Evolutionary conservation across 495 filamentous ascomycete genomes (phyloP).

Genomic region (Penicillium lagena): DNA sequence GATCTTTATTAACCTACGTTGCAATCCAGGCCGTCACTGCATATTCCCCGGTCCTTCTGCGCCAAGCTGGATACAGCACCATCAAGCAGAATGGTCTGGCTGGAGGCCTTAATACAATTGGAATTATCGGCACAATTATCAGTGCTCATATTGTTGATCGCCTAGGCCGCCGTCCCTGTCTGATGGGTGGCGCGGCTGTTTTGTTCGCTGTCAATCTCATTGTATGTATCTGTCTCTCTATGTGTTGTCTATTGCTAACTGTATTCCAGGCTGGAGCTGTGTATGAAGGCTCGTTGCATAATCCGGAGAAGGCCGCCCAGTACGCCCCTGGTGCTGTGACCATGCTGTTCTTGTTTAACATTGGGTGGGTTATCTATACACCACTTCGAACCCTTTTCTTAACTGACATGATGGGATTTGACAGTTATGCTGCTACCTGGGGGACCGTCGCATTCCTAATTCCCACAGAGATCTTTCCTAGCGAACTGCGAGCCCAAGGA

Average conservation of each 20-base stretch:
- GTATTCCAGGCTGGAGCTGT: slow-evolving; percentile 24
- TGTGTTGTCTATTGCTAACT: background rate
- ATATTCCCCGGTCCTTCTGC: slow-evolving; percentile 33
- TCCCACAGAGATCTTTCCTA: slow-evolving; percentile 48
- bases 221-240: slow-evolving; percentile 10
- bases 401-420: background rate
- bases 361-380: slow-evolving; percentile 22
- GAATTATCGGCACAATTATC: slow-evolving; percentile 48
- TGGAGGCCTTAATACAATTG: slow-evolving; percentile 48
- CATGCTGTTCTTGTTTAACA: slow-evolving; percentile 49
- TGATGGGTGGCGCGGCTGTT: slow-evolving; percentile 31
- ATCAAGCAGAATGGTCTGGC: slow-evolving; percentile 43
- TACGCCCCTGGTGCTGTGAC: slow-evolving; percentile 42
- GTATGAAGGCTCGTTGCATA: slow-evolving; percentile 30
- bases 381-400: background rate
- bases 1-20: slow-evolving; percentile 11
- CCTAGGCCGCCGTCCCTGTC: slow-evolving; percentile 38
- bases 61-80: slow-evolving; percentile 37
- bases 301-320: slow-evolving; percentile 20
- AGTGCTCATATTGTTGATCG: slow-evolving; percentile 48
- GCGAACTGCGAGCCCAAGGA: slow-evolving; percentile 45
- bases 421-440: slow-evolving; percentile 47
- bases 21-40: slow-evolving; percentile 31
- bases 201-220: slow-evolving; percentile 28
- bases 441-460: slow-evolving; percentile 48